Conservation (phyloP, 2,329 filamentous ascomycete genomes). For the Aspergillus pseudoglaucus region DNA sequence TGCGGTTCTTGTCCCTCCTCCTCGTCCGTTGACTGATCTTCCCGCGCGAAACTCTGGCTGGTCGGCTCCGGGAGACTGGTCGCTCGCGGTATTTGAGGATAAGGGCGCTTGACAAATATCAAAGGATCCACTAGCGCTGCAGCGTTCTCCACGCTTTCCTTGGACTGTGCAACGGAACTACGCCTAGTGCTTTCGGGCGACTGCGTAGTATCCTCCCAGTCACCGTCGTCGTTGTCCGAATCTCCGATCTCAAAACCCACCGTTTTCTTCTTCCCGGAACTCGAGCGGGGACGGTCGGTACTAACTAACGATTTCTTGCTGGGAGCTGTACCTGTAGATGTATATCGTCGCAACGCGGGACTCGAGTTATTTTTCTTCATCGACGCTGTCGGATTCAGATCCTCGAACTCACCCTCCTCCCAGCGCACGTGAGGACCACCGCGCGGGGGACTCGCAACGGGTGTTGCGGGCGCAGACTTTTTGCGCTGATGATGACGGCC, state of each 20-base stretch:
- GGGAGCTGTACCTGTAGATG: constrained; percentile 21
- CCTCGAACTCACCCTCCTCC: constrained; percentile 38
- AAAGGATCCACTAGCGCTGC: constrained; percentile 33
- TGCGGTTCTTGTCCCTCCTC: constrained; percentile 12
- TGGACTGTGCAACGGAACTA: constrained; percentile 36
- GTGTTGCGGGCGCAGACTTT: constrained; percentile 40
- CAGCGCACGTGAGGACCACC: constrained; percentile 33
- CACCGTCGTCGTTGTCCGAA: constrained; percentile 39
- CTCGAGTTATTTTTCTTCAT: constrained; percentile 43
- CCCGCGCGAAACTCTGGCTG: constrained; percentile 24
- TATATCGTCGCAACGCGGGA: constrained; percentile 35
- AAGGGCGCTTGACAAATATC: constrained; percentile 36
- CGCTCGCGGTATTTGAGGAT: constrained; percentile 32
- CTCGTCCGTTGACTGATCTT: constrained; percentile 16
- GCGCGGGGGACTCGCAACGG: constrained; percentile 34
- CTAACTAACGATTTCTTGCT: constrained; percentile 36
- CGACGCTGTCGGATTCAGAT: constrained; percentile 27
- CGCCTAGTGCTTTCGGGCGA: constrained; percentile 43
- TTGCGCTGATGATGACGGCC: constrained; percentile 39
- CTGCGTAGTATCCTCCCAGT: constrained; percentile 45
- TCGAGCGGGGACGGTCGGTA: constrained; percentile 27
- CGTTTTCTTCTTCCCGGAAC: constrained; percentile 39
- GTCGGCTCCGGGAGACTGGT: constrained; percentile 34
- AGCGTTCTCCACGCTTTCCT: constrained; percentile 28
- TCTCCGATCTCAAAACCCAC: constrained; percentile 42